These are phyloP conservation scores for Petunia hybrid DNA, from an alignment of 305 asterid genomes.

Conservation along the genomic window DNA sequence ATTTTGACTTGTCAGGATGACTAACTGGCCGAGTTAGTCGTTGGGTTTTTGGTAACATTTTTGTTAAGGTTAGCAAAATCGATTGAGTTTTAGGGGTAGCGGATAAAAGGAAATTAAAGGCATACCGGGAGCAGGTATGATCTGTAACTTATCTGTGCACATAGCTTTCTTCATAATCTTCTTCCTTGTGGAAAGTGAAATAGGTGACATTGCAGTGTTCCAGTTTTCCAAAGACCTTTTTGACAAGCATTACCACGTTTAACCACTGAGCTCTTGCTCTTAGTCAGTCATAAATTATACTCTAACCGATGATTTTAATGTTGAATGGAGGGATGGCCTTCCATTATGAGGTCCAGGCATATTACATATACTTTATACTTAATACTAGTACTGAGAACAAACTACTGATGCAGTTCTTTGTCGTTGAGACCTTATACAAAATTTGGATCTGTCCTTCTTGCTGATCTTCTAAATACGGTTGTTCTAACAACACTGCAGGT, in stretches of 20 bases:
- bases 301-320: not conserved
- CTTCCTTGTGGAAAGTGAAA: not conserved
- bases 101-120: not conserved
- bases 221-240: not conserved
- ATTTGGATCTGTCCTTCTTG: not conserved
- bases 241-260: not conserved
- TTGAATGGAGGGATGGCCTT: not conserved
- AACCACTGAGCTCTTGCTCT: not conserved
- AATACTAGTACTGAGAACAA: not conserved
- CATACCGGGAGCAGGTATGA: not conserved
- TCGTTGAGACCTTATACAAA: not conserved
- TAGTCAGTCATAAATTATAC: not conserved
- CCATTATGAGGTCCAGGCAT: not conserved
- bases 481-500: slow-evolving; percentile 52
- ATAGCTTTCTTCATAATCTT: not conserved
- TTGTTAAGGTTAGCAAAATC: not conserved
- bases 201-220: not conserved
- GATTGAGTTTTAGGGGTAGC: not conserved
- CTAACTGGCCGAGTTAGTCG: not conserved
- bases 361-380: not conserved
- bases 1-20: not conserved
- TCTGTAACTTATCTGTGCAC: not conserved
- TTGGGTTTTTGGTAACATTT: not conserved
- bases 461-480: slow-evolving; percentile 9
- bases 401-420: not conserved